Percentiles rank a stretch among this genome's conserved stretches.
These are phyloP conservation scores for Arthrinium puccinioides DNA, from an alignment of 2,329 filamentous ascomycete species.

Conservation along the genomic window DNA sequence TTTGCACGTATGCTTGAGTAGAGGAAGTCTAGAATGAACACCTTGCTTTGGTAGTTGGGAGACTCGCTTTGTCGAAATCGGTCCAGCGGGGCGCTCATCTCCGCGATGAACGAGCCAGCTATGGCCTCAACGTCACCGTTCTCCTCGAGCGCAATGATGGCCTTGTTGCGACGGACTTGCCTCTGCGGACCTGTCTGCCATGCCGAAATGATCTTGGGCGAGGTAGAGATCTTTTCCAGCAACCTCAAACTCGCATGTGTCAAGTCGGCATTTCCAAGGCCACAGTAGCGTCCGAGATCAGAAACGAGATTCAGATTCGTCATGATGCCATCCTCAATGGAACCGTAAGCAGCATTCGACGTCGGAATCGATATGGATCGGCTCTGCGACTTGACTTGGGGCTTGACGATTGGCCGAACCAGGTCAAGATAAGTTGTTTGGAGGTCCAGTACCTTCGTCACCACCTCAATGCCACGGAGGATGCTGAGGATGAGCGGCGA, in stretches of 20 bases:
- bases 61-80: constrained; percentile 62
- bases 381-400: constrained; percentile 40
- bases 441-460: constrained; percentile 75
- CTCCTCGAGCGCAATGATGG: constrained; percentile 80
- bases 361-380: constrained; percentile 20
- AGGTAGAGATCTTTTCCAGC: constrained; percentile 79
- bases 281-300: constrained; percentile 79
- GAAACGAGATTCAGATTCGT: constrained; percentile 73
- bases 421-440: constrained; percentile 90
- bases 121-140: constrained; percentile 77
- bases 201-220: constrained; percentile 68
- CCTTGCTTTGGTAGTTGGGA: constrained; percentile 72
- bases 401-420: constrained; percentile 70
- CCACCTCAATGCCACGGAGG: constrained; percentile 72
- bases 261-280: constrained; percentile 73
- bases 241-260: constrained; percentile 75
- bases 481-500: constrained; percentile 78
- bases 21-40: constrained; percentile 79
- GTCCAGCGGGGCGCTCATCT: constrained; percentile 64
- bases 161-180: constrained; percentile 67
- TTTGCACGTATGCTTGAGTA: constrained; percentile 70
- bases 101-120: constrained; percentile 61
- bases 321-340: constrained; percentile 85
- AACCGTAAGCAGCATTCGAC: constrained; percentile 68
- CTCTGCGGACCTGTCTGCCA: constrained; percentile 55